Evolutionary conservation across 345 rosid species (phyloP), one percentile per base, ranked within the genome.

Genomic region (Trapa incisa): DNA sequence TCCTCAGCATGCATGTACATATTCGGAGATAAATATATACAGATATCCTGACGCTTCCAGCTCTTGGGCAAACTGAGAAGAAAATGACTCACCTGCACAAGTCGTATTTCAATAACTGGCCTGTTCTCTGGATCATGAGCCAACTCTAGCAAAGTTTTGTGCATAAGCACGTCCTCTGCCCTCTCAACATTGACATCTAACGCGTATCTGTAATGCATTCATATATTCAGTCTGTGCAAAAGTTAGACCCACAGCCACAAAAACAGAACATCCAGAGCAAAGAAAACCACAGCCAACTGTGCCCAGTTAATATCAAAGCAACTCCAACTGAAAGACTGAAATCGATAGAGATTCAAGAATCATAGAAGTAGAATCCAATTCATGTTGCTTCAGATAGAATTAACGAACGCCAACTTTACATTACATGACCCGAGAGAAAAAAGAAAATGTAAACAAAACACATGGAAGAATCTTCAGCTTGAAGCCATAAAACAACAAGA

Each of bases 141-240:
- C 77, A 78, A 71, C 60, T 76, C 77, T 65, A 86, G 79, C 37
- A 87, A 72, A 62, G 80, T 79, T 78, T 79, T 83, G 82, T 94
- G 97, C 87, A 80, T 89, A 9, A 94, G 80, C 6, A 94, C 99
- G 75, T 91, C 99, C 75, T 91, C 97, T 3, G 99, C 97, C 58
- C 97, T 85, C 84, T 91, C 99, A 64, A 84, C 97, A 81, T 89
- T 94, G 71, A 94, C 97, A 75, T 94, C 99, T 80, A 87, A 78
- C 29, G 99, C 97, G 72, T 94, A 94, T 76, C 99, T 94, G 70
- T 64, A 69, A 64, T 17, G 41, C 38, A 61, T 38, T 36, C 13
- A 37, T 22, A 22, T 29, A 72, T 36, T 3, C 29, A 50, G 48
- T 52, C 29, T 22, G 56, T 6, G 38, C 10, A 58, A 9, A n/a